Evolutionary conservation across 139 green algal genomes (phyloP).

Genomic region (Gonium pectorale): DNA sequence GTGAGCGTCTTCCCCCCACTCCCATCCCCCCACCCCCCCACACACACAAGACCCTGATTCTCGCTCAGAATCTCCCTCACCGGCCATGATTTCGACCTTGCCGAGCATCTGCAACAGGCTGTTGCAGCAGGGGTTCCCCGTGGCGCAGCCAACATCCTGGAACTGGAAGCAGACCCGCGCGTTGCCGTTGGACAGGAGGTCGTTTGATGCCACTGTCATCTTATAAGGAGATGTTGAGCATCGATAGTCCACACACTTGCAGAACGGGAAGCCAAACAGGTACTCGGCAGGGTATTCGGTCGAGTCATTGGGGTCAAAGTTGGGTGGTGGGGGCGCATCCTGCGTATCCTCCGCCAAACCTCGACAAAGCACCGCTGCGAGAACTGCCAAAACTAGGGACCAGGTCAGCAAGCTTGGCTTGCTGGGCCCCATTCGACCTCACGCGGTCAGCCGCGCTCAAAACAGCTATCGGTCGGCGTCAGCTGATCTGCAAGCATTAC

Average conservation of each 20-base stretch:
- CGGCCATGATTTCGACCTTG: conserved; percentile 34
- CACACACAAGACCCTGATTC: not conserved
- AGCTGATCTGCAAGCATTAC: no score
- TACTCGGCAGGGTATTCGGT: conserved; percentile 16
- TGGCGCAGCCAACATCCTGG: conserved; percentile 8
- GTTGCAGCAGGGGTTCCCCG: conserved; percentile 6
- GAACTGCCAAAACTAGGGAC: not conserved
- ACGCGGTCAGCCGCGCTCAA: no score
- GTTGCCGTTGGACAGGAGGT: conserved; percentile 3
- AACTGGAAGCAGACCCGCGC: conserved; percentile 23
- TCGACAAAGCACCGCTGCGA: not conserved
- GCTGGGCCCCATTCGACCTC: conserved; percentile 29
- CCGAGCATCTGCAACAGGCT: not conserved
- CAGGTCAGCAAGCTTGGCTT: conserved; percentile 4
- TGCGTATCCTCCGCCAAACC: not conserved
- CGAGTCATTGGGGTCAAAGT: not conserved
- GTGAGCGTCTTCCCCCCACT: no score
- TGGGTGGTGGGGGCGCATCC: not conserved
- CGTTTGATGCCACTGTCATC: not conserved
- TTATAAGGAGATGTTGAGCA: conserved; percentile 24
- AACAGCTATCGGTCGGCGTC: no score
- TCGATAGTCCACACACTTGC: conserved; percentile 20
- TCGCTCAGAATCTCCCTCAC: not conserved
- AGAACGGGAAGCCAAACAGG: conserved; percentile 39
- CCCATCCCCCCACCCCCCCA: not conserved